Conservation (phyloP, 2,329 filamentous ascomycete species). For the Aaosphaeria pasadenensis region DNA sequence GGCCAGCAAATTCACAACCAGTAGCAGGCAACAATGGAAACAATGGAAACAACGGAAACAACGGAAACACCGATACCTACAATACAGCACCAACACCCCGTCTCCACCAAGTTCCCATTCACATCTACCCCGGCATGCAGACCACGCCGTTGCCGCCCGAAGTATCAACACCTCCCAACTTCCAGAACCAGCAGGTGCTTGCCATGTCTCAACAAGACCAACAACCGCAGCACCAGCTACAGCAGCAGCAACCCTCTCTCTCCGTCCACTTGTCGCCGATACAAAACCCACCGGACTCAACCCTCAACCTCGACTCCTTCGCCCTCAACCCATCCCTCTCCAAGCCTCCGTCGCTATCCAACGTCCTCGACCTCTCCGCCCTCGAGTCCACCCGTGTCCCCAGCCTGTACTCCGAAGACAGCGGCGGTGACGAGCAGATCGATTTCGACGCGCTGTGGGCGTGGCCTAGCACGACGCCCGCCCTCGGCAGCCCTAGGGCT, state of each 20-base stretch:
- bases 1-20: slow-evolving; percentile 8
- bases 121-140: slow-evolving; percentile 36
- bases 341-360: slow-evolving; percentile 26
- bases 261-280: slow-evolving; percentile 30
- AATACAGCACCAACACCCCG: slow-evolving; percentile 10
- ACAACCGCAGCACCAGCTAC: slow-evolving; percentile 1
- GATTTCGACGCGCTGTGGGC: slow-evolving; percentile 43
- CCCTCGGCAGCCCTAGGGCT: slow-evolving; percentile 23
- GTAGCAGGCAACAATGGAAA: background rate
- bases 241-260: slow-evolving; percentile 15
- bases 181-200: slow-evolving; percentile 3
- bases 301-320: slow-evolving; percentile 3
- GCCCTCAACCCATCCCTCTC: slow-evolving; percentile 5
- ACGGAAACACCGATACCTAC: slow-evolving; percentile 4
- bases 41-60: slow-evolving; percentile 4
- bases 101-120: slow-evolving; percentile 32
- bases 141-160: slow-evolving; percentile 22
- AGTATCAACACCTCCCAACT: slow-evolving; percentile 1
- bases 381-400: slow-evolving; percentile 32
- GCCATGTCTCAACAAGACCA: slow-evolving; percentile 2
- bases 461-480: slow-evolving; percentile 37
- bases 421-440: slow-evolving; percentile 37
- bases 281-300: slow-evolving; percentile 16
- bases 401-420: slow-evolving; percentile 30
- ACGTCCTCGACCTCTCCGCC: slow-evolving; percentile 37